These are phyloP conservation scores for Pyrrhoderma lamaoense DNA, from an alignment of 1,284 basidiomycete genomes.

Conservation along the genomic window DNA sequence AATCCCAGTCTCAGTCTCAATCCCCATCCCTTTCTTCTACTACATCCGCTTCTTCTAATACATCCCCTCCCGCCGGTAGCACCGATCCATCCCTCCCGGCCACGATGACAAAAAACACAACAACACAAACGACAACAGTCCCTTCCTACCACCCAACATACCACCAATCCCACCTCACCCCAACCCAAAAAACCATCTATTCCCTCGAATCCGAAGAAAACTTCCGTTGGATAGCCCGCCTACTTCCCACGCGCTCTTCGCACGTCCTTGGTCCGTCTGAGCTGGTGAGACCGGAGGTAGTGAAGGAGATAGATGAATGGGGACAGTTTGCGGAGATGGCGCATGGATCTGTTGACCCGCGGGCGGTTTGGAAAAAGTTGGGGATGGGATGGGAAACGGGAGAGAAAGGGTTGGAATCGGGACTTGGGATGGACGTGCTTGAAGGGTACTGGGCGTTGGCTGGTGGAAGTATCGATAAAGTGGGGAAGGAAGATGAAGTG, in stretches of 20 bases:
- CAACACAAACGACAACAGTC: too few relatives aligned
- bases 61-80: too few relatives aligned
- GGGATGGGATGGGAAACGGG: too few relatives aligned
- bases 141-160: neutral
- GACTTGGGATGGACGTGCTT: conserved; percentile 12
- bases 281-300: conserved; percentile 1
- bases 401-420: too few relatives aligned
- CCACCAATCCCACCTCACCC: conserved; percentile 4
- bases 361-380: conserved; percentile 15
- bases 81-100: too few relatives aligned
- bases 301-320: conserved; percentile 13
- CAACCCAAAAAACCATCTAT: conserved; percentile 19
- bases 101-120: too few relatives aligned
- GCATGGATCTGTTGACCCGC: conserved; percentile 15
- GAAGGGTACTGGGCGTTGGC: conserved; percentile 18
- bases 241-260: conserved; percentile 8
- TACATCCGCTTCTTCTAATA: too few relatives aligned
- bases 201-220: conserved; percentile 21
- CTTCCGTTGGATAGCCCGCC: conserved; percentile 20
- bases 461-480: too few relatives aligned
- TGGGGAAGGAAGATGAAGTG: too few relatives aligned
- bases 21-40: too few relatives aligned
- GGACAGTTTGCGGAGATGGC: conserved; percentile 21
- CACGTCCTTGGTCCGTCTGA: neutral
- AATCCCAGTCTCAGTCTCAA: too few relatives aligned